A percentile compares a stretch with the other conserved stretches of the same genome.
These are phyloP conservation scores for Notholithocarpus densiflorus DNA, from an alignment of 306 rosid species.

Conservation along the genomic window DNA sequence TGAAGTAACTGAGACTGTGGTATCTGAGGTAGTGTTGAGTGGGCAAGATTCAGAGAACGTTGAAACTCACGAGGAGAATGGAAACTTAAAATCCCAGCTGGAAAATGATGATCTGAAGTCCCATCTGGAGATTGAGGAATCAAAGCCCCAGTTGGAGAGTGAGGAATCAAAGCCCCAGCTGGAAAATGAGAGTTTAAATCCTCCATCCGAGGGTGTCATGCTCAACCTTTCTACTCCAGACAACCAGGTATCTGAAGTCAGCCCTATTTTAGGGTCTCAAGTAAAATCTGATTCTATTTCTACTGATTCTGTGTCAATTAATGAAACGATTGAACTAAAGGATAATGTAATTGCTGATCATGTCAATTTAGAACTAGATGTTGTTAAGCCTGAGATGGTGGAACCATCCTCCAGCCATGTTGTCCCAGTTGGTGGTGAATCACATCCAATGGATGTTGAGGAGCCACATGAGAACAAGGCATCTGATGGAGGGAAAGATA, in stretches of 20 bases:
- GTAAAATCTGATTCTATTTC: constrained; percentile 99
- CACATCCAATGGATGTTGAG: constrained; percentile 73
- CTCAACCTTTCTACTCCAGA: constrained; percentile 55
- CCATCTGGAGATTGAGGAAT: constrained; percentile 15
- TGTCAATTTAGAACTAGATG: constrained; percentile 97
- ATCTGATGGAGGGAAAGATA: constrained; percentile 44
- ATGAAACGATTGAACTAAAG: constrained; percentile 98
- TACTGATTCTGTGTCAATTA: constrained; percentile 98
- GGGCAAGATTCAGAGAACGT: constrained; percentile 33
- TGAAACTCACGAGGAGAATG: constrained; percentile 28
- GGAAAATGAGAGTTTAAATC: constrained; percentile 41
- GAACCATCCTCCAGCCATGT: constrained; percentile 81
- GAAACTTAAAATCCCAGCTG: neutral
- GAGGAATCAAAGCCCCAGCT: neutral
- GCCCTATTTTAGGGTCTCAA: constrained; percentile 91
- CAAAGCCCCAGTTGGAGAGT: neutral
- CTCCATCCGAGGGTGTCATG: constrained; percentile 40
- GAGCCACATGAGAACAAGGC: constrained; percentile 47
- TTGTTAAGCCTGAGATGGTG: constrained; percentile 93
- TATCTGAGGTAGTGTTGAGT: constrained; percentile 31
- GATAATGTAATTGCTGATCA: constrained; percentile 96
- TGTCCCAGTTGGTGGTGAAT: constrained; percentile 72
- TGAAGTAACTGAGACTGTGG: constrained; percentile 37
- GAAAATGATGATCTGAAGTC: constrained; percentile 2
- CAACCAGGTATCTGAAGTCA: constrained; percentile 99